Evolutionary conservation across 2,329 filamentous ascomycete genomes (phyloP), one percentile per base, ranked within the genome.

Genomic region (Teratosphaeria nubilosa): DNA sequence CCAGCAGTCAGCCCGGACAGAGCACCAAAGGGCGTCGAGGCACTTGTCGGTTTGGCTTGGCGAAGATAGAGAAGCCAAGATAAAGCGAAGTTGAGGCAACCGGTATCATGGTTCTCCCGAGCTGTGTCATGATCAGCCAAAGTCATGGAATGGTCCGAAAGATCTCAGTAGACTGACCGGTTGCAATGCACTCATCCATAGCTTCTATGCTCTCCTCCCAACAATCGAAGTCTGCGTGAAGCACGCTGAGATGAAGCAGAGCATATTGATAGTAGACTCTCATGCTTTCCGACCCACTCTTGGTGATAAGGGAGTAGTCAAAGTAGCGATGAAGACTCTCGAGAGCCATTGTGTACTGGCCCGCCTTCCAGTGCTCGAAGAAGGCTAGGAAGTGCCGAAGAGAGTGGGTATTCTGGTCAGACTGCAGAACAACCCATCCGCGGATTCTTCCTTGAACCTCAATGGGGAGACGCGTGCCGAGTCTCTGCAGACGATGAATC

Each of bases 11-110:
- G 58, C n/a, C 65, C 64, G 1, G 64, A 60, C 0, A 67, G 59
- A n/a, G 60, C 64, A 5, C 58, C 59, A 34, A 63, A 68, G 0
- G 60, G 60, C 27, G 62, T 58, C 6, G n/a, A 51, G 16, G 59
- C 60, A 51, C 62, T 65, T 22, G 62, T 84, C 80, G 0, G 91
- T 88, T 92, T 91, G 0, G 88, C 85, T 68, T 90, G 89, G n/a
- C 87, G 88, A 66, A 96, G 95, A 69, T 96, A 90, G 68, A 95
- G 95, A 2, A 97, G 79, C 94, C 94, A 99, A 69, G 91, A 95
- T 61, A 99, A 82, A 32, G 91, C 89, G 74, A 95, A 97, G 72
- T 96, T 97, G 58, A 99, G 80, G 69, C 94, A 97, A 3, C 83
- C 86, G 78, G 90, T 89, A 69, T 99, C 94, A 63, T 91, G 86